Conservation (phyloP, 1,284 basidiomycete genomes). For the Ustanciosporium gigantosporum region DNA sequence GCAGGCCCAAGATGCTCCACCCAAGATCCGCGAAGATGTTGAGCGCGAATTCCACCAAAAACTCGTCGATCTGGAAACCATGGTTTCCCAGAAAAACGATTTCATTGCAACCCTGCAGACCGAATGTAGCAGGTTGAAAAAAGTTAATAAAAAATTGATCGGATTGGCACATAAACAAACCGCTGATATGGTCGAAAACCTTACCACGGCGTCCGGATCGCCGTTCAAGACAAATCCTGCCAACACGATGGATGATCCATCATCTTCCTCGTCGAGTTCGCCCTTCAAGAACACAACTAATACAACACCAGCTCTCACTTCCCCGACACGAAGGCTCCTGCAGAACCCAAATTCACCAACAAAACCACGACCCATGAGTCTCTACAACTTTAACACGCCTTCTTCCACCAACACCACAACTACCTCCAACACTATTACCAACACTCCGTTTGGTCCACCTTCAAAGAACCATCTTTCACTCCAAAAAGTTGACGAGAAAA, state of each 20-base stretch:
- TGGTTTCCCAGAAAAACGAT: constrained; percentile 32
- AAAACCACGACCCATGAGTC: constrained; percentile 20
- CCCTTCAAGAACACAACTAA: neutral
- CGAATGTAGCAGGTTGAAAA: constrained; percentile 31
- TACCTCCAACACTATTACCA: neutral
- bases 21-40: constrained; percentile 52
- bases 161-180: constrained; percentile 45
- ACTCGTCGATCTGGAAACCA: constrained; percentile 11
- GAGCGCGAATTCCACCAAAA: constrained; percentile 31
- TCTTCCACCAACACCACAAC: too few relatives aligned
- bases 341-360: neutral
- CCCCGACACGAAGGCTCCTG: too few relatives aligned
- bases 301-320: neutral
- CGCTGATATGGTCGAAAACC: constrained; percentile 32
- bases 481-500: neutral
- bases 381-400: constrained; percentile 6
- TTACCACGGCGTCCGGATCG: constrained; percentile 2
- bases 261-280: too few relatives aligned
- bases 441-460: neutral
- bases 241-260: constrained; percentile 1
- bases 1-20: constrained; percentile 43
- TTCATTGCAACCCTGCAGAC: constrained; percentile 37
- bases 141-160: constrained; percentile 36
- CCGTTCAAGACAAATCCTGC: constrained; percentile 3
- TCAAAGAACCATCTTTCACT: too few relatives aligned